These are phyloP conservation scores for Piper betle DNA, from an alignment of 164 flowering plant genomes.

Conservation along the genomic window DNA sequence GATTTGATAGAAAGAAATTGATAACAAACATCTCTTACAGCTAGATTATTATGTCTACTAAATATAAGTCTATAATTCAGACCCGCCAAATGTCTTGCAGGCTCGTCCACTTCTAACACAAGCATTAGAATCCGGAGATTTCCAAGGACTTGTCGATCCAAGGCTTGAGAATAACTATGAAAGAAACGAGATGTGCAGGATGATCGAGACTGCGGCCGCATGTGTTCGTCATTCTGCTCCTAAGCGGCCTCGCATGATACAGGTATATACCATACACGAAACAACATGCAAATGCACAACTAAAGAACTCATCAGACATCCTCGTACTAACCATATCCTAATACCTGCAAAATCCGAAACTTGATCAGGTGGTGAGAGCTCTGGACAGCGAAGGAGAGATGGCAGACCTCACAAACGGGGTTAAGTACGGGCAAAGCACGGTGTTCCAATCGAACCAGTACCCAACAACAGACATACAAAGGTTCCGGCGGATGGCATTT, in stretches of 20 bases:
- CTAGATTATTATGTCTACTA: no score
- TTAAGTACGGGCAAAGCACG: constrained; percentile 44
- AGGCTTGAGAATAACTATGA: constrained; percentile 43
- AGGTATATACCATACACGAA: constrained; percentile 26
- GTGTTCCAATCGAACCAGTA: constrained; percentile 31
- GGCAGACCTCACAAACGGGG: constrained; percentile 44
- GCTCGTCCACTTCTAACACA: constrained; percentile 46
- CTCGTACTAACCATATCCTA: not conserved
- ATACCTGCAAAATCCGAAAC: no score
- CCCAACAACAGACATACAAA: constrained; percentile 21
- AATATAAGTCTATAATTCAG: no score
- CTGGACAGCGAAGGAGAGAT: constrained; percentile 29
- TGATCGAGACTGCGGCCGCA: constrained; percentile 66
- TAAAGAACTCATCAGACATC: not conserved
- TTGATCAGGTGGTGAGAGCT: constrained; percentile 38
- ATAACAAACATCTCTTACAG: constrained; percentile 2
- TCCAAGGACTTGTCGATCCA: constrained; percentile 38
- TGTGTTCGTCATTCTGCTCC: constrained; percentile 62
- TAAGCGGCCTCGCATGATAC: constrained; percentile 56
- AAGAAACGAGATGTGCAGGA: constrained; percentile 40
- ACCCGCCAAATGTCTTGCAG: no score
- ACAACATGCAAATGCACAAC: no score
- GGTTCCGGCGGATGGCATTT: constrained; percentile 29
- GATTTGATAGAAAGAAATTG: no score
- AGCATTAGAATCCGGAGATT: constrained; percentile 42